These are phyloP conservation scores for Boletellus ananas DNA, from an alignment of 768 basidiomycete species.

Conservation along the genomic window DNA sequence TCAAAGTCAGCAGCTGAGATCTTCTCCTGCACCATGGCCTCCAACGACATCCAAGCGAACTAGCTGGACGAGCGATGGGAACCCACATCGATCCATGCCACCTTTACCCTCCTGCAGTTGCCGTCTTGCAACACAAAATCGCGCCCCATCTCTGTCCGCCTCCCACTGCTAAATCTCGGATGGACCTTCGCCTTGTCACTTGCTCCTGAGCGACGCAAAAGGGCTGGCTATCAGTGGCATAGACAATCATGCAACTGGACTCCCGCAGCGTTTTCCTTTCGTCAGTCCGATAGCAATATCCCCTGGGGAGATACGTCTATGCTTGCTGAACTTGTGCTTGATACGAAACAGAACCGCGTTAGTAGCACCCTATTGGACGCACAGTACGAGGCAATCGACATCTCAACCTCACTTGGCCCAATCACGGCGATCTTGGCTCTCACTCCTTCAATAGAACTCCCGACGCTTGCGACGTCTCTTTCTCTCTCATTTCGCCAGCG, in stretches of 20 bases:
- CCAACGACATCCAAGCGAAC: neutral
- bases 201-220: neutral
- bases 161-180: conserved; percentile 11
- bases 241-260: neutral
- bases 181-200: conserved; percentile 17
- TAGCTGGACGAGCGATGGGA: conserved; percentile 16
- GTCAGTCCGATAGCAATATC: neutral
- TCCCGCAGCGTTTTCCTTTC: conserved; percentile 9
- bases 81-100: conserved; percentile 6
- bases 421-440: conserved; percentile 4
- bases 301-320: conserved; percentile 17
- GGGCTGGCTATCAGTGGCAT: neutral
- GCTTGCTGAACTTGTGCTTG: conserved; percentile 8
- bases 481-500: neutral
- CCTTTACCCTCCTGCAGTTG: neutral
- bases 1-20: neutral
- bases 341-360: neutral
- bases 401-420: neutral
- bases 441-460: neutral
- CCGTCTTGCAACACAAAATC: neutral
- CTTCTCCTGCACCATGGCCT: neutral
- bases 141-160: neutral
- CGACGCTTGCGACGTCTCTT: neutral
- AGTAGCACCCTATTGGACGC: neutral
- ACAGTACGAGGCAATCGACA: neutral